Conservation (phyloP, 2,329 filamentous ascomycete genomes). For the Byssochlamys sp. region DNA sequence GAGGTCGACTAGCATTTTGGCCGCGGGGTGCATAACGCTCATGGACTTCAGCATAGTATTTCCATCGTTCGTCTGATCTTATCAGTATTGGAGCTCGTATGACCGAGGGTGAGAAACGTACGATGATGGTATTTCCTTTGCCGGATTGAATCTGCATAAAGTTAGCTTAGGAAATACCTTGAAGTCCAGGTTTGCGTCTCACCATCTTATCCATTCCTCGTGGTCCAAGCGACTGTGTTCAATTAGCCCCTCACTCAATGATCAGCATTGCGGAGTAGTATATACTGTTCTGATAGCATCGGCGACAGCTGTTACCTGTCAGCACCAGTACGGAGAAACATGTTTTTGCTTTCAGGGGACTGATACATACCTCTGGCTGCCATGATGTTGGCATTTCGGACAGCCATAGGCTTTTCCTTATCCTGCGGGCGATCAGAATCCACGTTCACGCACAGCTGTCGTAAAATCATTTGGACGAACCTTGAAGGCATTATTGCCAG, state of each 20-base stretch:
- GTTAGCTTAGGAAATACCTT: constrained; percentile 14
- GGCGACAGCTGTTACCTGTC: constrained; percentile 62
- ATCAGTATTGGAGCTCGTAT: constrained; percentile 18
- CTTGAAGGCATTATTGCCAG: constrained; percentile 59
- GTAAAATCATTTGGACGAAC: constrained; percentile 27
- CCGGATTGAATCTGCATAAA: constrained; percentile 68
- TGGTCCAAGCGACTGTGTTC: constrained; percentile 66
- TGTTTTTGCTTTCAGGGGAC: neutral
- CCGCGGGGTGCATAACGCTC: constrained; percentile 98
- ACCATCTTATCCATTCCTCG: constrained; percentile 98
- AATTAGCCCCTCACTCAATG: constrained; percentile 30
- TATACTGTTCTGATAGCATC: constrained; percentile 84
- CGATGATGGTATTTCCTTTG: constrained; percentile 92
- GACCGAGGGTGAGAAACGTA: constrained; percentile 22
- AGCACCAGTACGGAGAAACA: constrained; percentile 12
- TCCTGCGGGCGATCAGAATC: constrained; percentile 44
- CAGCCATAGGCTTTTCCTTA: constrained; percentile 98
- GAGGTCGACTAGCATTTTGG: constrained; percentile 96
- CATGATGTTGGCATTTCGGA: constrained; percentile 91
- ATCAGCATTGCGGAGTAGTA: constrained; percentile 2
- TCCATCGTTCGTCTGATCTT: constrained; percentile 74
- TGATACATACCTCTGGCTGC: constrained; percentile 70
- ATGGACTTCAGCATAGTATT: constrained; percentile 99
- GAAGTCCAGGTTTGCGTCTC: neutral
- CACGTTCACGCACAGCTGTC: constrained; percentile 9